Evolutionary conservation across 78 protist species (phyloP).

Genomic region (Chrysochromulina tobinii): DNA sequence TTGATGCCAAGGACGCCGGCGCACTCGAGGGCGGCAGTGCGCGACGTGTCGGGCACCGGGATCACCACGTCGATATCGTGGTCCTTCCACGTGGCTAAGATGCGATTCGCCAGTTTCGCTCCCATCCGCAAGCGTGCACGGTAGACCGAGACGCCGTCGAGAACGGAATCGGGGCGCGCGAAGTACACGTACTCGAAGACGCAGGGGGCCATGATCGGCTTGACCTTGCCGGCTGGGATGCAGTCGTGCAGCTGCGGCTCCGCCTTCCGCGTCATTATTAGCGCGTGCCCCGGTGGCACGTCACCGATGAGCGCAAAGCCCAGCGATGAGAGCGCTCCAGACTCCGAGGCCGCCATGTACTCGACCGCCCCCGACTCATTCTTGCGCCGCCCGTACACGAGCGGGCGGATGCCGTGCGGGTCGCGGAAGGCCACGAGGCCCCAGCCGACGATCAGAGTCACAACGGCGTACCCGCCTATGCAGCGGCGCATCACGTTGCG

Average conservation of each 20-base stretch:
- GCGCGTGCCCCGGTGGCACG: slow-evolving; percentile 34
- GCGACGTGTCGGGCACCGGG: slow-evolving; percentile 61
- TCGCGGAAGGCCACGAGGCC: slow-evolving; percentile 55
- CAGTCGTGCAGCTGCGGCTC: not conserved
- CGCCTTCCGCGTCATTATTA: not conserved
- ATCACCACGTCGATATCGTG: slow-evolving; percentile 48
- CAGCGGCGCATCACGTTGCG: slow-evolving; percentile 10
- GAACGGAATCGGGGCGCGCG: slow-evolving; percentile 58
- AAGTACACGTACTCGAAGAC: slow-evolving; percentile 64
- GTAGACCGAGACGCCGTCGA: slow-evolving; percentile 48
- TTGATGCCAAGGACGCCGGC: not conserved
- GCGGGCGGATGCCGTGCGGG: slow-evolving; percentile 45
- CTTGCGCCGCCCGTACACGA: slow-evolving; percentile 30
- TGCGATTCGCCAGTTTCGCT: slow-evolving; percentile 21
- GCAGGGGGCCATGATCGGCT: slow-evolving; percentile 26
- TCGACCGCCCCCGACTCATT: not conserved
- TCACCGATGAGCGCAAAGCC: slow-evolving; percentile 29
- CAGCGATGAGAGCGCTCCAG: slow-evolving; percentile 30
- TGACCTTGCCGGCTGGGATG: not conserved
- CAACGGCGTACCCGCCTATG: slow-evolving; percentile 40
- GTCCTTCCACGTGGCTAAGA: not conserved
- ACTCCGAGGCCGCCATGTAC: slow-evolving; percentile 41
- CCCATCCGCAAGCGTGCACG: slow-evolving; percentile 53
- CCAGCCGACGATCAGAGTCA: slow-evolving; percentile 35
- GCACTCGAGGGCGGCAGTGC: slow-evolving; percentile 43